A percentile compares a stretch with the other conserved stretches of the same genome.
Conservation (phyloP, 2,329 filamentous ascomycete species). For the Fusarium sulawesiense region DNA sequence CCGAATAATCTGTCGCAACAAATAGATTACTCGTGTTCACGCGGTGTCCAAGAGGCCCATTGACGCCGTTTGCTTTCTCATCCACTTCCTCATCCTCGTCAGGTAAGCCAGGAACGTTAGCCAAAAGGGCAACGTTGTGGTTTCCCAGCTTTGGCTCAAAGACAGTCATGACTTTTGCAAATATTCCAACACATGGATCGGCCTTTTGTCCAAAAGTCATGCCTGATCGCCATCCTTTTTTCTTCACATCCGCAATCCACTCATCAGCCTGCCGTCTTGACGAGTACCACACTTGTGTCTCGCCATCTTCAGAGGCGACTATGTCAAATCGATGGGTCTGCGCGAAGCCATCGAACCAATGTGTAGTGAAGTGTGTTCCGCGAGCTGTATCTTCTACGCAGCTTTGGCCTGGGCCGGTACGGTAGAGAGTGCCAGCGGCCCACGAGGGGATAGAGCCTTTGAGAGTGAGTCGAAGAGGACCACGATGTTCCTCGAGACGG, state of each 20-base stretch:
- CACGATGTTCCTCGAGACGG: conserved; percentile 71
- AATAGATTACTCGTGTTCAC: conserved; percentile 61
- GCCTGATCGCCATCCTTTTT: conserved; percentile 65
- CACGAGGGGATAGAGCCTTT: conserved; percentile 76
- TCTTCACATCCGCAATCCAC: conserved; percentile 69
- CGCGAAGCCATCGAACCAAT: conserved; percentile 86
- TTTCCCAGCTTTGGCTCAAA: conserved; percentile 59
- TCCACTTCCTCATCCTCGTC: conserved; percentile 3
- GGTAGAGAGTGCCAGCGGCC: conserved; percentile 77
- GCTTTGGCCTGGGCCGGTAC: conserved; percentile 77
- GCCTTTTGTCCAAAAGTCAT: conserved; percentile 76
- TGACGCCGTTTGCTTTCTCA: background rate
- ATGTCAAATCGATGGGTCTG: conserved; percentile 81
- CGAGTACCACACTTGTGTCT: conserved; percentile 70
- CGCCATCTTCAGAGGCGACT: conserved; percentile 51
- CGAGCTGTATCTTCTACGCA: conserved; percentile 67
- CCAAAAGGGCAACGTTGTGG: conserved; percentile 72
- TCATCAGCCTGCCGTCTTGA: conserved; percentile 76
- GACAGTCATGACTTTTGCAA: conserved; percentile 75
- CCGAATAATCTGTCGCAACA: conserved; percentile 66
- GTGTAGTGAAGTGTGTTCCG: conserved; percentile 71
- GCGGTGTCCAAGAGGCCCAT: conserved; percentile 51
- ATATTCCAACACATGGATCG: conserved; percentile 80
- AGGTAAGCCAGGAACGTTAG: conserved; percentile 70
- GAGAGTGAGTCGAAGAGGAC: conserved; percentile 72